Evolutionary conservation across 169 alveolate species (phyloP), one percentile per base, ranked within the genome.

Genomic region (Eimeria maxima): DNA sequence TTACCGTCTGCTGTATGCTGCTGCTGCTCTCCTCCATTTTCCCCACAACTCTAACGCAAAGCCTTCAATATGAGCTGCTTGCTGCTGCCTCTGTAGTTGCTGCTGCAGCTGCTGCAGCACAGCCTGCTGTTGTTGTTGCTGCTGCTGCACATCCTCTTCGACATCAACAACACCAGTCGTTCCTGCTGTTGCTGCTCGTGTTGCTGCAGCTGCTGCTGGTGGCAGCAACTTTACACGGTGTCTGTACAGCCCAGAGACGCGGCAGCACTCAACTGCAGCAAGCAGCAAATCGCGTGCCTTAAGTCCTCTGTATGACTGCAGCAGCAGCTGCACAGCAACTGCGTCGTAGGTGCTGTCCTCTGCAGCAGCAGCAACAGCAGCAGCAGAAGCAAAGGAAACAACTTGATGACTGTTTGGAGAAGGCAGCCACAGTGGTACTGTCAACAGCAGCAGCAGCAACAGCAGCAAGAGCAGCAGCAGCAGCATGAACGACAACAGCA

Each of bases 31-130:
- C 24, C 89, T 18, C 89, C 89, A 78, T 44, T 78, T 78, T 60
- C 89, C 20, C 14, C 67, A 29, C 38, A 78, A 60, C 89, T 78
- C 89, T 6, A 78, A 60, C 6, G 65, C 89, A 78, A 78, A 78
- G 89, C 89, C 89, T 11, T 78, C 89, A 11, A 78, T 22, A 33
- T 78, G 89, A 16, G 63, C 89, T 18, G 42, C 16, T 63, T 86
- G 93, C 93, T 86, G 93, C 81, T 86, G 93, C 78, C 93, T 22
- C n/a, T 86, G 93, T 81, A 47, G 93, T 81, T 86, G 93, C 80
- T 86, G 93, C 93, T 86, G 93, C 83, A 78, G 65, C 65, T 47
- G 89, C 89, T 27, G 67, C 60, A 78, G 65, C 89, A 78, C 89
- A 38, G 44, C 65, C 29, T 47, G 60, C 89, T 78, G 67, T 13